phyloP scores from a whole-genome alignment of 2,329 filamentous ascomycete genomes.

The Aaosphaeria pasadenensis region DNA sequence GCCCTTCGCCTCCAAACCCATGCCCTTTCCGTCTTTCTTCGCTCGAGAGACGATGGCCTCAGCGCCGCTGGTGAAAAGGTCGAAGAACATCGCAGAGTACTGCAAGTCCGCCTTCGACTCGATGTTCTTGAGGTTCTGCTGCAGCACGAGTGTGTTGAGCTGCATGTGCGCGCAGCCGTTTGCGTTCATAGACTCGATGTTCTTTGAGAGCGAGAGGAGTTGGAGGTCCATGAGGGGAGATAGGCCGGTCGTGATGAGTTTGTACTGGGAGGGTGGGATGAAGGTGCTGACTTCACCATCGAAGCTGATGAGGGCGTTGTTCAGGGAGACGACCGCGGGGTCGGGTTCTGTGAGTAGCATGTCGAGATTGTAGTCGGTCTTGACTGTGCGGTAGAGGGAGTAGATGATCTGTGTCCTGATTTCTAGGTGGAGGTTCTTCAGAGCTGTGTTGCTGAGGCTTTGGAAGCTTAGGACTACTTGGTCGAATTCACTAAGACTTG shows the following conservation, averaged over 20 bases:
- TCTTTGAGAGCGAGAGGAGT: conserved; percentile 64
- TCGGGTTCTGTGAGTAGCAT: conserved; percentile 76
- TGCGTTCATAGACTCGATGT: conserved; percentile 77
- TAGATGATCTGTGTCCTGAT: conserved; percentile 81
- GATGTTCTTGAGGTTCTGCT: conserved; percentile 95
- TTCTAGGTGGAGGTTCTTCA: conserved; percentile 86
- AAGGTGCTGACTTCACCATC: conserved; percentile 77
- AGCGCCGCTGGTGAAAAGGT: conserved; percentile 63
- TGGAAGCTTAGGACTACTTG: conserved; percentile 80
- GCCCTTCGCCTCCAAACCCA: conserved; percentile 14
- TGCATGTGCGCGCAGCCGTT: conserved; percentile 84
- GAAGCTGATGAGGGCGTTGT: conserved; percentile 79
- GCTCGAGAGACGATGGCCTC: conserved; percentile 65
- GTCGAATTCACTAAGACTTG: conserved; percentile 68
- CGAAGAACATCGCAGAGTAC: conserved; percentile 65
- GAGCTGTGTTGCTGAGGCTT: conserved; percentile 71
- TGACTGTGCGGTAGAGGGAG: conserved; percentile 62
- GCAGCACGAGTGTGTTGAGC: conserved; percentile 89
- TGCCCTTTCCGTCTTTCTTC: conserved; percentile 41
- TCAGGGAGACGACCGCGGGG: conserved; percentile 76
- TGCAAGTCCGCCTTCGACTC: conserved; percentile 66
- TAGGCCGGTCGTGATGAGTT: conserved; percentile 74
- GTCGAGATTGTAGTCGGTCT: conserved; percentile 53
- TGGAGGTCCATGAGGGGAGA: conserved; percentile 75
- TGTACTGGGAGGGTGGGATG: conserved; percentile 64